These are phyloP conservation scores for Aquilaria agallochum DNA, from an alignment of 441 rosid species.

Conservation along the genomic window DNA sequence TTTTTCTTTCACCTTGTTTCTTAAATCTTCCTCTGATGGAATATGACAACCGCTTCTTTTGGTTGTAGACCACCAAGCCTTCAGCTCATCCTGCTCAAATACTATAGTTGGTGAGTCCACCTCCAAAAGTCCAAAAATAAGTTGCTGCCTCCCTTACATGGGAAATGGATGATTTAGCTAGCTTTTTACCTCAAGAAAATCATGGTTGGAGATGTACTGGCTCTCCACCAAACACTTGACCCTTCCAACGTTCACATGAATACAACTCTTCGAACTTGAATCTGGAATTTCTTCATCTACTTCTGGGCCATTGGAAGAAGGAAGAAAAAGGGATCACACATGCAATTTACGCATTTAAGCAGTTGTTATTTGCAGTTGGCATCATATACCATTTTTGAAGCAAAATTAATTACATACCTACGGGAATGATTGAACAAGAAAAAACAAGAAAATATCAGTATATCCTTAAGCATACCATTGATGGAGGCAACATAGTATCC, in stretches of 20 bases:
- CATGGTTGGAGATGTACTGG: slow-evolving; percentile 78
- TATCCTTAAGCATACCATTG: slow-evolving; percentile 39
- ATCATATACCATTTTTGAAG: no score
- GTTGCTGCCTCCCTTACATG: background rate
- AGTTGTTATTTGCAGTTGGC: no score
- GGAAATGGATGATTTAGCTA: background rate
- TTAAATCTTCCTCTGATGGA: slow-evolving; percentile 59
- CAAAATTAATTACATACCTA: no score
- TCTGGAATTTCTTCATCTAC: slow-evolving; percentile 27
- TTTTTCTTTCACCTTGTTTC: slow-evolving; percentile 47
- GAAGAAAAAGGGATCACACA: background rate
- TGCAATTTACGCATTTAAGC: background rate
- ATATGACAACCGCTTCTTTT: slow-evolving; percentile 25
- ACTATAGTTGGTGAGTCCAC: background rate
- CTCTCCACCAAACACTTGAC: slow-evolving; percentile 55
- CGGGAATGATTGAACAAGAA: no score
- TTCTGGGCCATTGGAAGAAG: slow-evolving; percentile 23
- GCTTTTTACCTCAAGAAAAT: slow-evolving; percentile 71
- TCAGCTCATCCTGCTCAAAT: slow-evolving; percentile 67
- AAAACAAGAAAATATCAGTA: background rate
- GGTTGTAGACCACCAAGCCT: slow-evolving; percentile 61
- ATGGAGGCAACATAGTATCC: slow-evolving; percentile 77
- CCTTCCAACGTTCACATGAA: slow-evolving; percentile 63
- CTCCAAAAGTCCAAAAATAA: slow-evolving; percentile 1
- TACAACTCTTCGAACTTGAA: slow-evolving; percentile 23